Evolutionary conservation across 176 grass and related monocot genomes (phyloP), one percentile per base, ranked within the genome.

Genomic region (Elymus sibiricus): DNA sequence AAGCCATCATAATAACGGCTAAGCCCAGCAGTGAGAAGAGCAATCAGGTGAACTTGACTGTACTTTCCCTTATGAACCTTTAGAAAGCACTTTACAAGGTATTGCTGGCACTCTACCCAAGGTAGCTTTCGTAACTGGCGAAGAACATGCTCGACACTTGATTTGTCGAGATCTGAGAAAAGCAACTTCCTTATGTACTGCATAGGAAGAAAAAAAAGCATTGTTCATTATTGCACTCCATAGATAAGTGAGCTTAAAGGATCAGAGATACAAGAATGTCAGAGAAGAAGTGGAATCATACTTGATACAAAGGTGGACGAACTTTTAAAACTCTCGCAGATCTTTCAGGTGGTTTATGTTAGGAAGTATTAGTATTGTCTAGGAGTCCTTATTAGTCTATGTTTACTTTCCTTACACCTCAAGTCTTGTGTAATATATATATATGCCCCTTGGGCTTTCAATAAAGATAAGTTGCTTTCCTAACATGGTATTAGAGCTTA

Each of bases 31-130:
- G 97, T 93, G 70, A 99, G 97, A 71, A 96, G 82, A 80, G 97
- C 97, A 77, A 99, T 89, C 56, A 97, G 83, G 90, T 93, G 92
- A 60, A 99, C 94, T 80, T 99, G 97, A 77, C 97, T 96, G 76
- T 96, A 99, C 74, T 97, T 99, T 80, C 97, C 97, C 78, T 93
- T 99, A 92, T 99, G 97, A 86, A 99, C 92, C 88, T 99, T 99
- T 76, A 99, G 72, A 89, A 99, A 97, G 78, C 94, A 96, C 88
- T 99, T 99, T 58, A 99, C 55, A 68, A 99, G 88, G 84, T 97
- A 97, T 22, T 89, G 70, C 65, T 99, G 90, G 79, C 94, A 99
- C 53, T 99, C 97, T 68, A 72, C 86, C 97, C 97, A 99, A 89
- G 97, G 97, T 91, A 99, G 81, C 77, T 94, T 99, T 76, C 97